Evolutionary conservation across 2,329 filamentous ascomycete species (phyloP).

Genomic region (Camptophora hylomeconis): DNA sequence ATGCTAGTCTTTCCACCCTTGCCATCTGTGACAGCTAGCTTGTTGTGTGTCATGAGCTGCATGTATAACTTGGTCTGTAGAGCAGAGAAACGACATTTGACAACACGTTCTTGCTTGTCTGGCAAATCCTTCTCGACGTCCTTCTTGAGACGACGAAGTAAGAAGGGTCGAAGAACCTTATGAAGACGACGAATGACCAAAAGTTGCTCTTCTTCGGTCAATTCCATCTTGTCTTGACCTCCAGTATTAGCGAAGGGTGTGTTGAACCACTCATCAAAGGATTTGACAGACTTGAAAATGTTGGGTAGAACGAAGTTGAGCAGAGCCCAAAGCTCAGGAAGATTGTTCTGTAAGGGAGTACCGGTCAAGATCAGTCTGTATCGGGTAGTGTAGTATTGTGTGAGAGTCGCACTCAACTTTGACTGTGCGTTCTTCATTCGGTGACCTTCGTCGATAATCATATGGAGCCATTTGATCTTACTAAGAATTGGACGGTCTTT

Average conservation of each 20-base stretch:
- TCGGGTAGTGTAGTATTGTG: slow-evolving; percentile 85
- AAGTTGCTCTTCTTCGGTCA: slow-evolving; percentile 98
- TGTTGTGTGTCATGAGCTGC: slow-evolving; percentile 93
- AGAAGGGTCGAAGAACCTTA: slow-evolving; percentile 92
- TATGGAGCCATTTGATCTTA: slow-evolving; percentile 99
- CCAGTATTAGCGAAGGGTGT: slow-evolving; percentile 98
- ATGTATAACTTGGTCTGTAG: slow-evolving; percentile 91
- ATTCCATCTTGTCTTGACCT: slow-evolving; percentile 95
- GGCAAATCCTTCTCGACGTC: slow-evolving; percentile 98
- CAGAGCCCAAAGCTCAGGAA: slow-evolving; percentile 91
- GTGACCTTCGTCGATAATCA: slow-evolving; percentile 99
- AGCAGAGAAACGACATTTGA: slow-evolving; percentile 97
- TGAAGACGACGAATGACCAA: slow-evolving; percentile 96
- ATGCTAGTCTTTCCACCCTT: slow-evolving; percentile 91
- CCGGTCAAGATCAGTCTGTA: slow-evolving; percentile 95
- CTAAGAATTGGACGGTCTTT: slow-evolving; percentile 89
- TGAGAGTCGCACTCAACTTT: slow-evolving; percentile 88
- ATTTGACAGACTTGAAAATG: slow-evolving; percentile 98
- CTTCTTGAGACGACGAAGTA: slow-evolving; percentile 96
- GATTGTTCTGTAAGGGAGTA: slow-evolving; percentile 93
- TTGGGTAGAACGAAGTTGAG: slow-evolving; percentile 96
- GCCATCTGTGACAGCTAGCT: slow-evolving; percentile 83
- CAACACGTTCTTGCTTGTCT: slow-evolving; percentile 97
- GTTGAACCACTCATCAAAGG: slow-evolving; percentile 99
- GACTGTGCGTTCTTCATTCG: slow-evolving; percentile 99